Evolutionary conservation across 805 yeast species (phyloP).

Genomic region (Helenozyma baotianmanensis): DNA sequence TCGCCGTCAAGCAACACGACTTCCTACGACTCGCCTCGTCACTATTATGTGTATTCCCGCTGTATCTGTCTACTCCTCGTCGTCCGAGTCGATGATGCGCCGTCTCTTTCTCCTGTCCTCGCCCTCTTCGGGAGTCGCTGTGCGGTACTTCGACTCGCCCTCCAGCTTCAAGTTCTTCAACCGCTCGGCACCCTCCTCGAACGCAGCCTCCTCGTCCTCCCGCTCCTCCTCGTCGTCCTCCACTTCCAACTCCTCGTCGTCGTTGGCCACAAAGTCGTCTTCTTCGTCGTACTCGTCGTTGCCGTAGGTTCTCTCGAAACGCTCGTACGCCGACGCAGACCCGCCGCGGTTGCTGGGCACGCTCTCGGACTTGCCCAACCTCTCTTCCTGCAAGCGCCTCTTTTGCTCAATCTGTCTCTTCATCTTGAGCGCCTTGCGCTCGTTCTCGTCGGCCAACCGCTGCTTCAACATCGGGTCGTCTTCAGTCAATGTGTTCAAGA

Average conservation of each 20-base stretch:
- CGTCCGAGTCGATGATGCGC: slow-evolving; percentile 47
- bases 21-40: no score
- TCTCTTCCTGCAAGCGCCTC: slow-evolving; percentile 55
- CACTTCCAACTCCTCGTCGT: slow-evolving; percentile 35
- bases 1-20: no score
- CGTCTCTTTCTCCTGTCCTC: slow-evolving; percentile 38
- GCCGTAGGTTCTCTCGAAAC: slow-evolving; percentile 35
- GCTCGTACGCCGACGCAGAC: slow-evolving; percentile 33
- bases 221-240: slow-evolving; percentile 31
- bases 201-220: slow-evolving; percentile 43
- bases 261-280: slow-evolving; percentile 42
- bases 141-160: slow-evolving; percentile 48
- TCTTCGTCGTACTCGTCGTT: slow-evolving; percentile 35
- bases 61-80: slow-evolving; percentile 40
- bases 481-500: slow-evolving; percentile 49
- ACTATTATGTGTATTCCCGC: no score
- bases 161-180: slow-evolving; percentile 50
- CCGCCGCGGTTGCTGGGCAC: slow-evolving; percentile 14
- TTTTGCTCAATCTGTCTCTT: slow-evolving; percentile 64
- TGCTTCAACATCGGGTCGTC: slow-evolving; percentile 70
- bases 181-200: slow-evolving; percentile 55
- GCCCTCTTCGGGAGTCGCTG: slow-evolving; percentile 28
- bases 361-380: slow-evolving; percentile 45
- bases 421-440: slow-evolving; percentile 50
- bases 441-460: slow-evolving; percentile 62